A percentile compares a stretch with the other conserved stretches of the same genome.
These are phyloP conservation scores for Calvatia gigantea DNA, from an alignment of 768 basidiomycete species.

Conservation along the genomic window DNA sequence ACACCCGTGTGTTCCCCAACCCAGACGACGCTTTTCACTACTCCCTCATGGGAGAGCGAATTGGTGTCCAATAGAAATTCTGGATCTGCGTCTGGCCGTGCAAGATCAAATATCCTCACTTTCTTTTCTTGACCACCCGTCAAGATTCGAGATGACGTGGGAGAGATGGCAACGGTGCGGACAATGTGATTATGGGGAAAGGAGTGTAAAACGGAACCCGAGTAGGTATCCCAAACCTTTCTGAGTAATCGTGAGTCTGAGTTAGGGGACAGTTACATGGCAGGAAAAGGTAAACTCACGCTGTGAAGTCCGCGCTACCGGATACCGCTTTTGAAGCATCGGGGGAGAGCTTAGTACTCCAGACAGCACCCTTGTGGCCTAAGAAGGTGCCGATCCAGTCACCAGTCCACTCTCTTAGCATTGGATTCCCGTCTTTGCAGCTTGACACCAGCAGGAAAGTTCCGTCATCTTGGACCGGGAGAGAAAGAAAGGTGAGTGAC, in stretches of 20 bases:
- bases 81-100: slow-evolving; percentile 82
- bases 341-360: slow-evolving; percentile 88
- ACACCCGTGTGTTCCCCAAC: slow-evolving; percentile 85
- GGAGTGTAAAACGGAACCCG: slow-evolving; percentile 86
- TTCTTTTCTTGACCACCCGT: slow-evolving; percentile 98
- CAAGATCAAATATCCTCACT: slow-evolving; percentile 90
- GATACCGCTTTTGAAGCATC: slow-evolving; percentile 87
- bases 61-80: slow-evolving; percentile 68
- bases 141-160: slow-evolving; percentile 63
- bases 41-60: slow-evolving; percentile 76
- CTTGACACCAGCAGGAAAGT: slow-evolving; percentile 90
- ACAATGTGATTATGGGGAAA: slow-evolving; percentile 99
- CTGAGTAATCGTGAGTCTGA: slow-evolving; percentile 41
- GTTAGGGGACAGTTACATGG: slow-evolving; percentile 12
- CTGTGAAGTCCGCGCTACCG: slow-evolving; percentile 95
- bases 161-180: slow-evolving; percentile 87
- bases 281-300: slow-evolving; percentile 50
- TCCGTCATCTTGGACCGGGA: slow-evolving; percentile 74
- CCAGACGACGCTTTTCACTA: slow-evolving; percentile 92
- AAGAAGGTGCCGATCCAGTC: slow-evolving; percentile 97
- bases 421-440: slow-evolving; percentile 98
- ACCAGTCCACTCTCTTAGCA: slow-evolving; percentile 95
- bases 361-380: slow-evolving; percentile 93
- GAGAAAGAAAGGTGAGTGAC: slow-evolving; percentile 96
- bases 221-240: slow-evolving; percentile 95